A percentile compares a stretch with the other conserved stretches of the same genome.
Evolutionary conservation across 495 filamentous ascomycete species (phyloP).

Genomic region (Neurospora sp.): DNA sequence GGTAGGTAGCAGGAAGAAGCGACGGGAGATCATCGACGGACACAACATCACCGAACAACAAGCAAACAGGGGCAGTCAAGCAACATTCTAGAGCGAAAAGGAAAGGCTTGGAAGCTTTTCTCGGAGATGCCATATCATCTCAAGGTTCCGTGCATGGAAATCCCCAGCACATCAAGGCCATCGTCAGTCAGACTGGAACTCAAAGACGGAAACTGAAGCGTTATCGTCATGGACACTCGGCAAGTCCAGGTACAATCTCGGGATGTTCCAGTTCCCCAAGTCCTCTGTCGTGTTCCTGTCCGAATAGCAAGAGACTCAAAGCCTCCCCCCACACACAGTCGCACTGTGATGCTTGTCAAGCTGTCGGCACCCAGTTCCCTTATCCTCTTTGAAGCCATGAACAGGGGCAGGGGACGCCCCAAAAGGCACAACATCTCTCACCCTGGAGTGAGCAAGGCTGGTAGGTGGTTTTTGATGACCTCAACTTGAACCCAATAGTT

Average conservation of each 20-base stretch:
- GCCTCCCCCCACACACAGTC: neutral
- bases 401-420: neutral
- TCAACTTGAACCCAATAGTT: neutral
- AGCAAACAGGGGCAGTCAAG: neutral
- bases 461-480: neutral
- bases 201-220: neutral
- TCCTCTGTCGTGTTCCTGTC: slow-evolving; percentile 1
- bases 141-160: neutral
- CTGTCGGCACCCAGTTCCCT: neutral
- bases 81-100: neutral
- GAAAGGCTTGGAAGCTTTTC: neutral
- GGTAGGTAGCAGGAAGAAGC: neutral
- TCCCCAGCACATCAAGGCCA: neutral
- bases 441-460: neutral
- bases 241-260: neutral
- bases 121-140: neutral
- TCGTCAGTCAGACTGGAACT: neutral
- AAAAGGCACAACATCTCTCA: neutral
- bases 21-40: neutral
- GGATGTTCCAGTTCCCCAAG: neutral
- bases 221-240: neutral
- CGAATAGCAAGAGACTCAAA: neutral
- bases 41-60: neutral
- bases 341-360: neutral
- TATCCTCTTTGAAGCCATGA: neutral